phyloP scores from a whole-genome alignment of 352 stramenopile genomes.

The Phytophthora aleatoria region DNA sequence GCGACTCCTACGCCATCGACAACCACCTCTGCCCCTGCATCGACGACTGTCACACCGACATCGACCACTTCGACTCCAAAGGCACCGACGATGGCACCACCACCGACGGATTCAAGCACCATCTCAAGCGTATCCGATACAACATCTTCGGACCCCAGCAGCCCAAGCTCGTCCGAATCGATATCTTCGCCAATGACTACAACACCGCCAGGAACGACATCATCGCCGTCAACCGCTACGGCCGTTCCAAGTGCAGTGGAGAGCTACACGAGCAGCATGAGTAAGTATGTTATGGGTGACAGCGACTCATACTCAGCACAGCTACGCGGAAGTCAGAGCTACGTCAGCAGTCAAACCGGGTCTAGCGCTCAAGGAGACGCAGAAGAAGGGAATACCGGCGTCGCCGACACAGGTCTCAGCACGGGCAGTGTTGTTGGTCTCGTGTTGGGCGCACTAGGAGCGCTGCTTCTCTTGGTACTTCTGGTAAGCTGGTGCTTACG shows the following conservation, averaged over 20 bases:
- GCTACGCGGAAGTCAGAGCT: conserved; percentile 5
- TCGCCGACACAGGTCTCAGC: conserved; percentile 1
- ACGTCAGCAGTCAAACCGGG: conserved; percentile 3
- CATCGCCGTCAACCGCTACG: neutral
- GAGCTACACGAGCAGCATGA: neutral
- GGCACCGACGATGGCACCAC: neutral
- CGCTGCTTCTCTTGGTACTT: conserved; percentile 11
- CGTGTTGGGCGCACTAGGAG: conserved; percentile 11
- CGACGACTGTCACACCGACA: neutral
- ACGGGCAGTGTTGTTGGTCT: conserved; percentile 20
- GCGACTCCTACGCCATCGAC: neutral
- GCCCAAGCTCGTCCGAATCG: conserved; percentile 1
- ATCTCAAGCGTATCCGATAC: neutral
- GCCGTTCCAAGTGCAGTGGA: neutral
- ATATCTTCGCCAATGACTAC: conserved; percentile 1
- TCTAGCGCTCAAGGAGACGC: conserved; percentile 11
- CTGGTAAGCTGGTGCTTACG: conserved; percentile 16
- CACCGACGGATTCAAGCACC: neutral
- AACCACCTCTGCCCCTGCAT: neutral
- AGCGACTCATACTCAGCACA: conserved; percentile 8
- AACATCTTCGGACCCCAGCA: neutral
- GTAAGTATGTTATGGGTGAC: neutral
- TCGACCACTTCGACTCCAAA: conserved; percentile 8
- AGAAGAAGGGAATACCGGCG: conserved; percentile 8
- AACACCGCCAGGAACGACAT: neutral